These are phyloP conservation scores for Claviceps arundinis DNA, from an alignment of 2,329 filamentous ascomycete genomes.

Conservation along the genomic window DNA sequence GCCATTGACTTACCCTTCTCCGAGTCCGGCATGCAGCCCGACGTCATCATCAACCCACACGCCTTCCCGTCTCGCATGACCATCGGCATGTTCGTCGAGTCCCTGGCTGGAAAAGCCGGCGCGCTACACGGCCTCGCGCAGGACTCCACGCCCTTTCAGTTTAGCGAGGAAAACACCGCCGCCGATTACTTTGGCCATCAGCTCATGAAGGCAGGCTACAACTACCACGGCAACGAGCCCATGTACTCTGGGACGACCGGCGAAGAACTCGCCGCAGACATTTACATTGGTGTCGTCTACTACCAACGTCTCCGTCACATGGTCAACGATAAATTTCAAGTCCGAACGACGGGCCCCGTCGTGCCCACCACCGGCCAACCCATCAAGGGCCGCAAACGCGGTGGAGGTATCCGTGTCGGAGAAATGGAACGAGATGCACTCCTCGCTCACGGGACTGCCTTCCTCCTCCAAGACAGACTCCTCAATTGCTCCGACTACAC, in stretches of 20 bases:
- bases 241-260: conserved; percentile 98
- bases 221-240: conserved; percentile 95
- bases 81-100: conserved; percentile 98
- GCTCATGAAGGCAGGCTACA: conserved; percentile 88
- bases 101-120: conserved; percentile 86
- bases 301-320: conserved; percentile 97
- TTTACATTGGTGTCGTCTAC: conserved; percentile 94
- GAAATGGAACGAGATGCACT: conserved; percentile 98
- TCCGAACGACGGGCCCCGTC: conserved; percentile 86
- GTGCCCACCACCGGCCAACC: conserved; percentile 86
- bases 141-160: conserved; percentile 89
- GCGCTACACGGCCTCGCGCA: conserved; percentile 91
- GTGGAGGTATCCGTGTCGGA: conserved; percentile 95
- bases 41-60: conserved; percentile 98
- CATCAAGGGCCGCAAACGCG: conserved; percentile 91
- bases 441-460: conserved; percentile 88
- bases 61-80: conserved; percentile 99
- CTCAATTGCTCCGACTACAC: conserved; percentile 96
- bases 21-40: conserved; percentile 90
- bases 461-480: conserved; percentile 84
- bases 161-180: conserved; percentile 83
- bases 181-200: conserved; percentile 94
- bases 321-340: conserved; percentile 99
- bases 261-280: conserved; percentile 84
- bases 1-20: conserved; percentile 90